These are phyloP conservation scores for Saturnispora kantuleensis DNA, from an alignment of 805 yeast genomes.

Conservation along the genomic window DNA sequence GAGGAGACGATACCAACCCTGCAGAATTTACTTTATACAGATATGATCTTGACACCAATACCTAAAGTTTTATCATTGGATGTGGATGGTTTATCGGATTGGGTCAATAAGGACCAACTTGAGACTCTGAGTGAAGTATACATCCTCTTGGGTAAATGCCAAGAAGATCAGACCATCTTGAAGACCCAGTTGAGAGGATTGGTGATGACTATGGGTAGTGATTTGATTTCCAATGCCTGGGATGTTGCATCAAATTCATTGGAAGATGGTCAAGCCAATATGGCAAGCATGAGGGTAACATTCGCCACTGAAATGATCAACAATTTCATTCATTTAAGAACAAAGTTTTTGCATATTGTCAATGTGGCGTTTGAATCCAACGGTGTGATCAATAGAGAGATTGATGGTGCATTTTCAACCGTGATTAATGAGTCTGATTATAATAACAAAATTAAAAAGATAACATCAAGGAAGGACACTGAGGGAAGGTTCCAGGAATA, in stretches of 20 bases:
- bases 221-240: slow-evolving; percentile 24
- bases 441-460: background rate
- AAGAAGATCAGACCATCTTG: slow-evolving; percentile 40
- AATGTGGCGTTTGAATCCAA: slow-evolving; percentile 41
- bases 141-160: slow-evolving; percentile 43
- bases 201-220: slow-evolving; percentile 39
- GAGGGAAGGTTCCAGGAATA: slow-evolving; percentile 39
- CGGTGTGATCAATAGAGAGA: slow-evolving; percentile 38
- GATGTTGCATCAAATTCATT: slow-evolving; percentile 20
- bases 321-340: slow-evolving; percentile 41
- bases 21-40: slow-evolving; percentile 45
- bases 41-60: slow-evolving; percentile 46
- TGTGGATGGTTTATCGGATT: slow-evolving; percentile 46
- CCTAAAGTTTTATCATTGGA: slow-evolving; percentile 43
- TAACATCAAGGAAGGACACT: background rate
- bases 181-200: slow-evolving; percentile 37
- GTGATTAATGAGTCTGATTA: slow-evolving; percentile 40
- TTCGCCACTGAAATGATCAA: slow-evolving; percentile 65
- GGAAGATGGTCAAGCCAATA: slow-evolving; percentile 7
- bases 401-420: slow-evolving; percentile 52
- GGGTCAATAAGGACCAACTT: slow-evolving; percentile 41
- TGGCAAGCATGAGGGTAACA: slow-evolving; percentile 22
- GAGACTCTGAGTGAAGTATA: slow-evolving; percentile 39
- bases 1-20: slow-evolving; percentile 44
- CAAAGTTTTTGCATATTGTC: slow-evolving; percentile 40